Conservation (phyloP, 371 early-diverging fungal species). For the Fennellomyces sp. region DNA sequence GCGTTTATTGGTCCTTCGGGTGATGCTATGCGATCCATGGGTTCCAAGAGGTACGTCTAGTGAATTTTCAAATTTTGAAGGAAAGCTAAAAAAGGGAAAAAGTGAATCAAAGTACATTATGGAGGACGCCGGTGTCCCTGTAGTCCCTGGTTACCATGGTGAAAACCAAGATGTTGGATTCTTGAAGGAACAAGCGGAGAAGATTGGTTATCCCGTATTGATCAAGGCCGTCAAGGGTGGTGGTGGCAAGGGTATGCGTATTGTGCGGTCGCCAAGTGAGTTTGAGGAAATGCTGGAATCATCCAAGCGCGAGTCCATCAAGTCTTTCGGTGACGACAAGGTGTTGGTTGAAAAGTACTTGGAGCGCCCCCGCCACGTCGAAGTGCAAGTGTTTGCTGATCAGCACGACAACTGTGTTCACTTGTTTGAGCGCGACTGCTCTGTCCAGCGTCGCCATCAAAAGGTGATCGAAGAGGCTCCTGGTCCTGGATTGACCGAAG, state of each 20-base stretch:
- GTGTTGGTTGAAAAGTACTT: slow-evolving; percentile 94
- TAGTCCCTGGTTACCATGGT: slow-evolving; percentile 95
- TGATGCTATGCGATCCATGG: slow-evolving; percentile 92
- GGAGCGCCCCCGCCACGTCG: slow-evolving; percentile 89
- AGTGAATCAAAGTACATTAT: slow-evolving; percentile 93
- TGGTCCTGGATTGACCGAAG: slow-evolving; percentile 74
- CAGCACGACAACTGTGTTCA: slow-evolving; percentile 85
- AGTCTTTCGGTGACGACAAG: slow-evolving; percentile 90
- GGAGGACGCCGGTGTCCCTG: slow-evolving; percentile 86
- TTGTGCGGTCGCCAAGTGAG: slow-evolving; percentile 76
- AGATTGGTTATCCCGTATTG: slow-evolving; percentile 93
- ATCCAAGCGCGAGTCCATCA: slow-evolving; percentile 84
- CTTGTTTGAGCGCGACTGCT: slow-evolving; percentile 97
- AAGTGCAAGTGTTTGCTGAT: slow-evolving; percentile 97
- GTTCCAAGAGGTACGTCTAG: slow-evolving; percentile 94
- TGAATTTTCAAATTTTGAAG: background rate
- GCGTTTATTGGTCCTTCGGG: slow-evolving; percentile 95
- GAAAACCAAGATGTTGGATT: slow-evolving; percentile 81
- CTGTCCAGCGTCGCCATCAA: slow-evolving; percentile 97
- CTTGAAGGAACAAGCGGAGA: slow-evolving; percentile 75
- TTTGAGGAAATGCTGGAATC: slow-evolving; percentile 87
- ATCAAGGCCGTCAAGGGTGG: slow-evolving; percentile 97
- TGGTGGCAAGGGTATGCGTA: slow-evolving; percentile 95
- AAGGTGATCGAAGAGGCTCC: slow-evolving; percentile 94
- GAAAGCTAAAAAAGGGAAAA: background rate